Evolutionary conservation across 2,329 filamentous ascomycete species (phyloP).

Genomic region (Penicillium sp.): DNA sequence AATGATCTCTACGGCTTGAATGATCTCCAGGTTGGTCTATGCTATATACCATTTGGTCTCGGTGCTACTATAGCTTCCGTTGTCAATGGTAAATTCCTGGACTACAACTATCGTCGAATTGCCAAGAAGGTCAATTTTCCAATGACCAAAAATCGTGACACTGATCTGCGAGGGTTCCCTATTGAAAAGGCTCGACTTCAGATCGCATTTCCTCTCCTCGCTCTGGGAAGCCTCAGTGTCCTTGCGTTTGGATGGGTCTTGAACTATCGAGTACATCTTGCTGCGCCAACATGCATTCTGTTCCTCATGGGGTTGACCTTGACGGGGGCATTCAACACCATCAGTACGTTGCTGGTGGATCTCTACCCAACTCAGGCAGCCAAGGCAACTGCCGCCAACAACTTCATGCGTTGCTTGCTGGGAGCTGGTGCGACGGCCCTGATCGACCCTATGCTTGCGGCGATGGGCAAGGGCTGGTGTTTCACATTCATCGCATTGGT

Average conservation of each 20-base stretch:
- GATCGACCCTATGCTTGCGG: conserved; percentile 44
- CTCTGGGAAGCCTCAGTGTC: conserved; percentile 31
- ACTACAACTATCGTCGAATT: conserved; percentile 46
- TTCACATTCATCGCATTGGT: conserved; percentile 47
- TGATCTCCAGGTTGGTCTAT: conserved; percentile 45
- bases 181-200: conserved; percentile 48
- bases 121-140: conserved; percentile 35
- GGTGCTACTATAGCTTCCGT: conserved; percentile 44
- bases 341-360: conserved; percentile 52
- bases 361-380: conserved; percentile 45
- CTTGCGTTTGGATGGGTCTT: conserved; percentile 48
- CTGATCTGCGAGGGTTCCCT: conserved; percentile 44
- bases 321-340: conserved; percentile 45
- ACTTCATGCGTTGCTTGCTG: conserved; percentile 46
- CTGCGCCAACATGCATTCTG: conserved; percentile 40
- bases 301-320: conserved; percentile 44
- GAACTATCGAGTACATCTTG: conserved; percentile 33
- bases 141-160: conserved; percentile 35
- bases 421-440: conserved; percentile 47
- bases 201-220: conserved; percentile 42
- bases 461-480: conserved; percentile 36
- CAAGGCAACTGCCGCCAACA: conserved; percentile 48
- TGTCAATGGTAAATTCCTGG: conserved; percentile 43
- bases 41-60: conserved; percentile 46
- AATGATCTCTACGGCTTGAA: conserved; percentile 40